Percentiles rank a stretch among this genome's conserved stretches.
phyloP scores from a whole-genome alignment of 305 asterid genomes.

The Fraxinus platypoda region DNA sequence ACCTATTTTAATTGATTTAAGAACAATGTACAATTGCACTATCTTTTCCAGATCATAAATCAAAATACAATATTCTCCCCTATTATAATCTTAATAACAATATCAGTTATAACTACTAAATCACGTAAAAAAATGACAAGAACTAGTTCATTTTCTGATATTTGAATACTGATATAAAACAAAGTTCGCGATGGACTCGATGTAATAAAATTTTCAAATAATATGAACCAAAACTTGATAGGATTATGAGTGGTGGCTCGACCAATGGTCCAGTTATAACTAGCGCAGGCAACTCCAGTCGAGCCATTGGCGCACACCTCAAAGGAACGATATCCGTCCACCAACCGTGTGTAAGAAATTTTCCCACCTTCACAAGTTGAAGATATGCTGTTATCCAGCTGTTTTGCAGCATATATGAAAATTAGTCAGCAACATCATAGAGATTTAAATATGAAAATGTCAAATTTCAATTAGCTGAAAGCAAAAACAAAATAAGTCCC shows the following conservation, averaged over 20 bases:
- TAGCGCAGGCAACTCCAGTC: constrained; percentile 54
- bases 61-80: neutral
- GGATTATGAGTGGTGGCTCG: constrained; percentile 21
- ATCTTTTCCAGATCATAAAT: neutral
- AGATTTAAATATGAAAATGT: neutral
- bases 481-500: neutral
- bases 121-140: neutral
- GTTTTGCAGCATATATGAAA: constrained; percentile 22
- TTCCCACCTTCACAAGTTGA: constrained; percentile 60
- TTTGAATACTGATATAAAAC: neutral
- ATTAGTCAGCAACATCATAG: constrained; percentile 15
- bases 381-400: constrained; percentile 62
- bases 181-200: neutral
- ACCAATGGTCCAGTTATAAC: constrained; percentile 86
- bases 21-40: neutral
- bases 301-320: constrained; percentile 66
- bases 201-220: neutral
- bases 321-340: constrained; percentile 74
- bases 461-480: constrained; percentile 1
- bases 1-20: neutral
- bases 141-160: neutral
- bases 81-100: neutral
- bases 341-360: constrained; percentile 42
- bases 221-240: neutral
- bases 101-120: neutral